A percentile compares a stretch with the other conserved stretches of the same genome.
Evolutionary conservation across 805 yeast species (phyloP).

Genomic region (Zygosaccharomyces lentus): DNA sequence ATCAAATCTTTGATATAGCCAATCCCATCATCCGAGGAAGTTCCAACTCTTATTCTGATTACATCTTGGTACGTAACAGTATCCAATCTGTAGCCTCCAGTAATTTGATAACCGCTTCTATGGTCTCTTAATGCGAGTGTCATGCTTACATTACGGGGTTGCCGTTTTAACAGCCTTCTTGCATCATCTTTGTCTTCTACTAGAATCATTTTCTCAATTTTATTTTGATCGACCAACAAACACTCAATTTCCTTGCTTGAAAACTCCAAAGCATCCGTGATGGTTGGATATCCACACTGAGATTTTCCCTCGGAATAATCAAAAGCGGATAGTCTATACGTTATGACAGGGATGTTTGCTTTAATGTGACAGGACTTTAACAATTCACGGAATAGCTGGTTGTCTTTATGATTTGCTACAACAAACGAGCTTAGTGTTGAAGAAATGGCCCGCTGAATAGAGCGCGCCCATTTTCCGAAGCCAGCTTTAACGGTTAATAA

Average conservation of each 20-base stretch:
- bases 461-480: conserved; percentile 50
- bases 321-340: conserved; percentile 36
- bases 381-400: conserved; percentile 38
- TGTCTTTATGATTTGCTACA: conserved; percentile 62
- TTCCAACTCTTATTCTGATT: conserved; percentile 20
- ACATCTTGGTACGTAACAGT: conserved; percentile 45
- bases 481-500: conserved; percentile 52
- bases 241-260: conserved; percentile 52
- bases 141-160: conserved; percentile 39
- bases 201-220: conserved; percentile 56
- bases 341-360: conserved; percentile 48
- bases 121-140: conserved; percentile 42
- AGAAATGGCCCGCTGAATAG: conserved; percentile 54
- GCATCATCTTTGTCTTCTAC: conserved; percentile 51
- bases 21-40: conserved; percentile 20
- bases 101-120: conserved; percentile 44
- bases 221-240: conserved; percentile 57
- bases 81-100: conserved; percentile 48
- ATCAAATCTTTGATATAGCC: conserved; percentile 23
- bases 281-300: conserved; percentile 38
- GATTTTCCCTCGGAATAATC: conserved; percentile 48
- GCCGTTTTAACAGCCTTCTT: conserved; percentile 38
- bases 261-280: conserved; percentile 59
- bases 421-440: conserved; percentile 56
- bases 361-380: conserved; percentile 33